Evolutionary conservation across 1,139 yeast species (phyloP), one percentile per base, ranked within the genome.

Genomic region (Sugiyamaella castrensis): DNA sequence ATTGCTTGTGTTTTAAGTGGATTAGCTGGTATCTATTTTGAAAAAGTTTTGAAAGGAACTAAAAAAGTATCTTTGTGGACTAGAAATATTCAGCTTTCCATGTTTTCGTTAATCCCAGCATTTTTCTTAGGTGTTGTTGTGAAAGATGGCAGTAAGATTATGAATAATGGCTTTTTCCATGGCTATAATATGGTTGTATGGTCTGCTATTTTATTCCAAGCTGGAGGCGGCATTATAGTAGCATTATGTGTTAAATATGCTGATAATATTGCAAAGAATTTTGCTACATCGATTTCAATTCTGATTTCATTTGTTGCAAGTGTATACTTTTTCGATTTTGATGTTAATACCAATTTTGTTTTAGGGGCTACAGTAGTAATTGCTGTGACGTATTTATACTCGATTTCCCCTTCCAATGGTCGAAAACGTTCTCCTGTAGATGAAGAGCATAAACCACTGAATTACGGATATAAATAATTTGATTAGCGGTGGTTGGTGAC

Each of bases 201-300:
- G 68, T 53, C 63, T 8, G 73, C 73, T 33, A 69, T 71, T 39
- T 50, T 66, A 13, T 60, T 70, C 31, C 74, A 71, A 53, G 74
- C 75, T 4, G 49, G 66, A 37, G 74, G 74, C n/a, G 74, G 74
- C 4, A 67, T 71, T 42, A 59, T 71, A 26, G 74, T 71, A 4
- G 74, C 74, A 4, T 54, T 71, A 31, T 71, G 73, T 48, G 74
- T 71, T 50, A 71, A 71, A 51, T 71, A 65, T 52, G 74, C 74
- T 27, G 74, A 71, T 59, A 71, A 70, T 55, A 71, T 71, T 50
- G 71, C 71, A 44, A 71, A 71, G 58, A 71, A 71, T 62, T 71
- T 71, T 57, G 73, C 75, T 4, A 71, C 75, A 2, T 67, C 72
- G 9, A 65, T 71, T 41, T 69, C 73, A 2, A 71, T 71, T 50